Evolutionary conservation across 371 early-diverging fungal species (phyloP).

Genomic region (Mycotypha africana): DNA sequence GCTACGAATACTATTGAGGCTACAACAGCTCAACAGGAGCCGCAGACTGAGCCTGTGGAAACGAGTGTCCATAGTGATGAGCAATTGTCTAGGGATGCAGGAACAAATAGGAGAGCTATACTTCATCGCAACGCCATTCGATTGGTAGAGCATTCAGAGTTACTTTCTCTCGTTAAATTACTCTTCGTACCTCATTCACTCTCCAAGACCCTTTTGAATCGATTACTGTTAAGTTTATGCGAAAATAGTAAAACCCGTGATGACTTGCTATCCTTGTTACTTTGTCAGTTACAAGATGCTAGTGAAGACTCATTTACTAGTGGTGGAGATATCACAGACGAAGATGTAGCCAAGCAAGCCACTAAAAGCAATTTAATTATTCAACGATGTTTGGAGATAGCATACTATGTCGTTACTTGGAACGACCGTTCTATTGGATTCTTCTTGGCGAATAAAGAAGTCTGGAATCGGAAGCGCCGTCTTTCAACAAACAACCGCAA

Average conservation of each 20-base stretch:
- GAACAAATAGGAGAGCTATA: not conserved
- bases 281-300: slow-evolving; percentile 83
- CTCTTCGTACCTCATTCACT: slow-evolving; percentile 79
- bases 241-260: slow-evolving; percentile 84
- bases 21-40: too few species aligned
- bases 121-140: slow-evolving; percentile 63
- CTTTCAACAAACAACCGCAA: slow-evolving; percentile 15
- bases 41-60: not conserved
- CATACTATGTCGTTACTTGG: slow-evolving; percentile 66
- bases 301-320: too few species aligned
- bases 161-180: slow-evolving; percentile 81
- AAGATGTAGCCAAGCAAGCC: slow-evolving; percentile 13
- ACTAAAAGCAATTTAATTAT: slow-evolving; percentile 78
- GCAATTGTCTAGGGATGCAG: not conserved
- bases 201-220: slow-evolving; percentile 65
- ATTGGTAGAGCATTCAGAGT: slow-evolving; percentile 72
- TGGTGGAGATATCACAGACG: slow-evolving; percentile 74
- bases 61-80: not conserved
- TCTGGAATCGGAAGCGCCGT: slow-evolving; percentile 10
- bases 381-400: slow-evolving; percentile 80
- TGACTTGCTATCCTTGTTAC: slow-evolving; percentile 78
- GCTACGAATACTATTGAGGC: too few species aligned
- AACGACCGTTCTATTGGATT: slow-evolving; percentile 62
- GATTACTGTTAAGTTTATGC: slow-evolving; percentile 78
- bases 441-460: slow-evolving; percentile 74